Percentiles rank a stretch among this genome's conserved stretches.
These are phyloP conservation scores for Elsinoe batatas DNA, from an alignment of 2,329 filamentous ascomycete genomes.

Conservation along the genomic window DNA sequence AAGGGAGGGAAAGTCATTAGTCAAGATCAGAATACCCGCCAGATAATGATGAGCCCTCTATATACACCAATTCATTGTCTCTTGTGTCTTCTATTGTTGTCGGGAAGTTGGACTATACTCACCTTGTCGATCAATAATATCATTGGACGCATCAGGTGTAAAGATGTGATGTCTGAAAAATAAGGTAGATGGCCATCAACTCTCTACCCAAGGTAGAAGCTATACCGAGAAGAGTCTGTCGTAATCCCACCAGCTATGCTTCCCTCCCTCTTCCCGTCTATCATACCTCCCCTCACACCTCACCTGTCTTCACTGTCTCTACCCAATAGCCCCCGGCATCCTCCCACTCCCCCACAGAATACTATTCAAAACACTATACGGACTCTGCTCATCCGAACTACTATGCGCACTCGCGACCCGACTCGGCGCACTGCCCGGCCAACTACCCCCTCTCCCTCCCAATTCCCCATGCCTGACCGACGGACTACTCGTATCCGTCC, in stretches of 20 bases:
- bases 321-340: conserved; percentile 7
- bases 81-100: conserved; percentile 21
- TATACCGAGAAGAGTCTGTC: not conserved
- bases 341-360: conserved; percentile 11
- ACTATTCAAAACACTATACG: conserved; percentile 9
- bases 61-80: conserved; percentile 17
- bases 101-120: not conserved
- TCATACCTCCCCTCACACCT: not conserved
- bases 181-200: conserved; percentile 11
- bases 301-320: not conserved
- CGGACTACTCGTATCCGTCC: conserved; percentile 7
- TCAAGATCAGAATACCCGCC: conserved; percentile 26
- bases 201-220: conserved; percentile 3
- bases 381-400: conserved; percentile 10
- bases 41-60: conserved; percentile 18
- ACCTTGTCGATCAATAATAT: too few species aligned
- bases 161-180: conserved; percentile 16
- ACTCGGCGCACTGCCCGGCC: conserved; percentile 9
- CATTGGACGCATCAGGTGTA: too few species aligned
- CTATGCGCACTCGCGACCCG: conserved; percentile 11
- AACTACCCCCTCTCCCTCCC: conserved; percentile 12
- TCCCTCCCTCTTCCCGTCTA: too few species aligned
- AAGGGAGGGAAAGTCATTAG: not conserved
- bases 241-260: not conserved
- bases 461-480: conserved; percentile 6